Evolutionary conservation across 768 basidiomycete species (phyloP), one percentile per base, ranked within the genome.

Genomic region (Suillus bovinus): DNA sequence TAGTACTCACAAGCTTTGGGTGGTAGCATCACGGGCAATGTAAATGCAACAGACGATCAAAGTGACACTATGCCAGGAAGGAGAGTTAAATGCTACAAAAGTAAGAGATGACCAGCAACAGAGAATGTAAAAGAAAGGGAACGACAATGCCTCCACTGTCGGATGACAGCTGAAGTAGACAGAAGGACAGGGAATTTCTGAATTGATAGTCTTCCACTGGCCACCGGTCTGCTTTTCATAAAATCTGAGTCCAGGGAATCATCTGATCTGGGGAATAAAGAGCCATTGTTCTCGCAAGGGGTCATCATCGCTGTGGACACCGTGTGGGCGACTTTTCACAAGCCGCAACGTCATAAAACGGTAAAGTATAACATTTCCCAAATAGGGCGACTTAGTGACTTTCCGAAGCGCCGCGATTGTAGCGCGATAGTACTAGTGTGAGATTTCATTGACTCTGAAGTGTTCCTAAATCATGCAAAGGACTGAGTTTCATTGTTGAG

Each of bases 1-100:
- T 24, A 52, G 36, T n/a, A 66, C 68, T 71, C 61, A 72, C 72
- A 70, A 8, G 73, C 72, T 58, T 71, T 71, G 53, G 69, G 68
- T 20, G 72, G 72, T 47, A 73, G 68, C 5, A 68, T 61, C 66
- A 66, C 74, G 49, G 8, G 58, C 44, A 17, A 36, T 33, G 44
- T 58, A 34, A 22, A 46, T 5, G 20, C 20, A 24, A 55, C 34
- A 60, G 52, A 54, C 36, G 36, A 34, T 10, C 16, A 27, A 33
- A 34, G 42, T 33, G 17, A 50, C 4, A 67, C 73, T 49, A 27
- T 27, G 27, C 66, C 58, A 59, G 65, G 58, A 17, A 53, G 63
- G 42, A 64, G 47, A 17, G 10, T 50, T 31, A 29, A 10, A 60
- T 3, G 29, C 55, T 63, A 52, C 49, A 67, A 53, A 46, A 13